Evolutionary conservation across 1,284 basidiomycete genomes (phyloP).

Genomic region (Lignosus rhinocerotis): DNA sequence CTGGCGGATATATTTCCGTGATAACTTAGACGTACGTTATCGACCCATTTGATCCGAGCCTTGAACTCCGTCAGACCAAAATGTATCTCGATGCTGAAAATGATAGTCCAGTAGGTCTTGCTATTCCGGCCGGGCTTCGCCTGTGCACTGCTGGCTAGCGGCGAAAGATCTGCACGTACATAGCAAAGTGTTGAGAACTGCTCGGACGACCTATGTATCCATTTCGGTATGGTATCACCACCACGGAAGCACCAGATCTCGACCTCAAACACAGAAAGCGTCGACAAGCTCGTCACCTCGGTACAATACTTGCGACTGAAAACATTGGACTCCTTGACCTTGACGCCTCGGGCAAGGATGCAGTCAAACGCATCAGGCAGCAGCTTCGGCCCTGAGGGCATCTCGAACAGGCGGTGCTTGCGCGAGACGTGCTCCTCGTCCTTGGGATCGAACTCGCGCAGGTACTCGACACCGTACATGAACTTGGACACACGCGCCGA

Average conservation of each 20-base stretch:
- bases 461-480: conserved; percentile 79
- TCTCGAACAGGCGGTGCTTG: conserved; percentile 64
- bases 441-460: conserved; percentile 62
- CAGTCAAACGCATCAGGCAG: conserved; percentile 80
- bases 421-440: conserved; percentile 67
- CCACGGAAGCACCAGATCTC: conserved; percentile 81
- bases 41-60: conserved; percentile 78
- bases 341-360: conserved; percentile 61
- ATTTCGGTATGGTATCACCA: conserved; percentile 63
- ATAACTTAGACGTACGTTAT: conserved; percentile 51
- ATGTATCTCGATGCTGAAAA: conserved; percentile 79
- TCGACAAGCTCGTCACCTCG: conserved; percentile 70
- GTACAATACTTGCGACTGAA: conserved; percentile 80
- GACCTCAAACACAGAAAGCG: conserved; percentile 76
- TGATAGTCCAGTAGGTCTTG: conserved; percentile 76
- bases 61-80: conserved; percentile 79
- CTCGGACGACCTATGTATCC: conserved; percentile 64
- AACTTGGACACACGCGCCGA: conserved; percentile 75
- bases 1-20: neutral
- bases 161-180: conserved; percentile 73
- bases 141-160: conserved; percentile 65
- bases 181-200: conserved; percentile 75
- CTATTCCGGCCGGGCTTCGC: conserved; percentile 62
- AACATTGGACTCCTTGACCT: conserved; percentile 77
- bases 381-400: conserved; percentile 72